Percentiles rank a stretch among this genome's conserved stretches.
Evolutionary conservation across 2,329 filamentous ascomycete species (phyloP).

Genomic region (Chrysoporthe puriensis): DNA sequence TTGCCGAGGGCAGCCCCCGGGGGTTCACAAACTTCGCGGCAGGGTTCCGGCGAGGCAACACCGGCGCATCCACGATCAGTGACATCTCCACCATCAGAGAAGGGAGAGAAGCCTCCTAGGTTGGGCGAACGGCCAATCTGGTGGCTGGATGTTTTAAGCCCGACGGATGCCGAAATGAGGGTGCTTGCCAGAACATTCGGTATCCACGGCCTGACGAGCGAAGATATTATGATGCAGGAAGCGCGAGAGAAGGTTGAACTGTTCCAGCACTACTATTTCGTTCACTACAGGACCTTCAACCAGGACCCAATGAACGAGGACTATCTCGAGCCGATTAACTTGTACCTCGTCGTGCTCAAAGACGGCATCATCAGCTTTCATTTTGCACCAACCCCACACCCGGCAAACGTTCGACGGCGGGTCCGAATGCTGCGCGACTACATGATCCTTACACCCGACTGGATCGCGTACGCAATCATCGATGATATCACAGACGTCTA

Average conservation of each 20-base stretch:
- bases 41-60: constrained; percentile 52
- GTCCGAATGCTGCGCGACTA: constrained; percentile 95
- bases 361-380: constrained; percentile 97
- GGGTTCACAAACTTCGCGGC: constrained; percentile 35
- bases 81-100: constrained; percentile 34
- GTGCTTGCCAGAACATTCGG: constrained; percentile 89
- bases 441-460: constrained; percentile 88
- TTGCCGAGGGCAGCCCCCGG: constrained; percentile 33
- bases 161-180: constrained; percentile 95
- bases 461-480: constrained; percentile 98
- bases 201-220: constrained; percentile 91
- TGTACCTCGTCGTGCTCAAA: constrained; percentile 96
- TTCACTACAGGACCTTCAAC: constrained; percentile 97
- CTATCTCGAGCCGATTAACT: constrained; percentile 93
- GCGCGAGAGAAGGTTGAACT: constrained; percentile 97
- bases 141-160: constrained; percentile 92
- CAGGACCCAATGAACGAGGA: constrained; percentile 88
- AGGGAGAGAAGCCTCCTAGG: constrained; percentile 41
- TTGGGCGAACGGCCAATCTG: constrained; percentile 89
- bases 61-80: constrained; percentile 49
- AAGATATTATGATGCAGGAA: constrained; percentile 97
- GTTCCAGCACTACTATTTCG: constrained; percentile 97
- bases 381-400: constrained; percentile 93
- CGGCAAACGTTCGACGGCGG: constrained; percentile 90
- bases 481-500: constrained; percentile 99